Evolutionary conservation across 1,284 basidiomycete genomes (phyloP).

Genomic region (Leccinum angustisporum): DNA sequence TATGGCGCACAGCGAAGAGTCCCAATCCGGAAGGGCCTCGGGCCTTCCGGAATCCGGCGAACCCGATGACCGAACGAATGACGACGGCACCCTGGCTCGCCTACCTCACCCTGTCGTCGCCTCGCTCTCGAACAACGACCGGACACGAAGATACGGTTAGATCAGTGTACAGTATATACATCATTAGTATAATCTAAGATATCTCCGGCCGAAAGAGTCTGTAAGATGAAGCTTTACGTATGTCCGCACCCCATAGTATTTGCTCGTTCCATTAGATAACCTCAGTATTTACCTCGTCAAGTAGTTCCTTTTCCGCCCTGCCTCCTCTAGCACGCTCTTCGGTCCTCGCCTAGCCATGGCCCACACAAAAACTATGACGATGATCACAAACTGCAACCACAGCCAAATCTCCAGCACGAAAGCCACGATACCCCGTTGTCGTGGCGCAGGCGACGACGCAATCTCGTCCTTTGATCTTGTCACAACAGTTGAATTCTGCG

Average conservation of each 20-base stretch:
- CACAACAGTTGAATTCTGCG: not conserved
- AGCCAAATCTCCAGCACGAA: slow-evolving; percentile 72
- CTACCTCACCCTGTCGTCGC: no score
- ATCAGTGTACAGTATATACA: slow-evolving; percentile 19
- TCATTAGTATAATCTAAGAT: slow-evolving; percentile 28
- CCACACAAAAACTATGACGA: slow-evolving; percentile 73
- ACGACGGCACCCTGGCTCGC: no score
- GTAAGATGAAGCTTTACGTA: not conserved
- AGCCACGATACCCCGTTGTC: slow-evolving; percentile 41
- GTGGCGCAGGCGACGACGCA: slow-evolving; percentile 18
- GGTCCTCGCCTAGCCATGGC: slow-evolving; percentile 76
- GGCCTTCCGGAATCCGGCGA: no score
- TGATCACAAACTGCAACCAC: slow-evolving; percentile 74
- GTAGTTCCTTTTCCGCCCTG: slow-evolving; percentile 43
- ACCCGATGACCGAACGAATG: no score
- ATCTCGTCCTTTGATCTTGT: slow-evolving; percentile 4
- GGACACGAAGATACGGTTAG: slow-evolving; percentile 12
- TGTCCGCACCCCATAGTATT: not conserved
- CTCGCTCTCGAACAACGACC: not conserved
- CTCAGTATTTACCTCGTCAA: slow-evolving; percentile 4
- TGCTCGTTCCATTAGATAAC: not conserved
- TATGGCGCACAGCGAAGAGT: not conserved
- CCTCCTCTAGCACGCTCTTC: slow-evolving; percentile 59
- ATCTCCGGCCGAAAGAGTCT: slow-evolving; percentile 11
- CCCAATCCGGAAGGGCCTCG: no score